phyloP scores from a whole-genome alignment of 208 protist species.

The Herpetomonas samuelpessoai region DNA sequence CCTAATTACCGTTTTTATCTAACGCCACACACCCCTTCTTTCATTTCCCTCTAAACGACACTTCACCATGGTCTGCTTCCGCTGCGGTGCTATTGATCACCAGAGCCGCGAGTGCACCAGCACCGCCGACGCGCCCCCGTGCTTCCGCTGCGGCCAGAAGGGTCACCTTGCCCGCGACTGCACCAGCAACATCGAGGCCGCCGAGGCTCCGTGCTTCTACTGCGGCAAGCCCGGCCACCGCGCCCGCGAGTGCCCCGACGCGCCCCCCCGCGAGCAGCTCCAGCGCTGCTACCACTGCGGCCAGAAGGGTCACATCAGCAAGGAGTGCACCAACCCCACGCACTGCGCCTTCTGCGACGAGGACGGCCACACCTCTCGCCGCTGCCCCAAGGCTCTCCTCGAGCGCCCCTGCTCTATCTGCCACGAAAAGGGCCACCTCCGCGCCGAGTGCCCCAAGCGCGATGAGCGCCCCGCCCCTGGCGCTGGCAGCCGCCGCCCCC shows the following conservation, averaged over 20 bases:
- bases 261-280: conserved; percentile 62
- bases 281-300: conserved; percentile 81
- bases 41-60: neutral
- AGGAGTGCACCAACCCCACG: conserved; percentile 64
- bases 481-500: conserved; percentile 29
- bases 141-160: conserved; percentile 79
- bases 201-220: conserved; percentile 84
- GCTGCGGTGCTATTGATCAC: conserved; percentile 78
- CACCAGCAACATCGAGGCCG: conserved; percentile 49
- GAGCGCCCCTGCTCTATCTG: conserved; percentile 70
- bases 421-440: conserved; percentile 75
- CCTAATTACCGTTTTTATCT: too few relatives aligned
- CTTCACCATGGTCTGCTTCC: conserved; percentile 80
- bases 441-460: conserved; percentile 63
- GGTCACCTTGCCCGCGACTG: conserved; percentile 82
- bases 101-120: conserved; percentile 75
- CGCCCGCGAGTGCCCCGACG: conserved; percentile 79
- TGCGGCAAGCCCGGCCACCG: conserved; percentile 86
- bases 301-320: conserved; percentile 75
- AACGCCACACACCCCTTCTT: conserved; percentile 4
- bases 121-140: conserved; percentile 39
- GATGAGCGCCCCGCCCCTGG: conserved; percentile 5
- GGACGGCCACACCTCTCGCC: conserved; percentile 75
- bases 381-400: conserved; percentile 56
- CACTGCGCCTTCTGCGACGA: conserved; percentile 84